Conservation (phyloP, 192 early-diverging fungal species). For the Globomyces pollinis-pini region DNA sequence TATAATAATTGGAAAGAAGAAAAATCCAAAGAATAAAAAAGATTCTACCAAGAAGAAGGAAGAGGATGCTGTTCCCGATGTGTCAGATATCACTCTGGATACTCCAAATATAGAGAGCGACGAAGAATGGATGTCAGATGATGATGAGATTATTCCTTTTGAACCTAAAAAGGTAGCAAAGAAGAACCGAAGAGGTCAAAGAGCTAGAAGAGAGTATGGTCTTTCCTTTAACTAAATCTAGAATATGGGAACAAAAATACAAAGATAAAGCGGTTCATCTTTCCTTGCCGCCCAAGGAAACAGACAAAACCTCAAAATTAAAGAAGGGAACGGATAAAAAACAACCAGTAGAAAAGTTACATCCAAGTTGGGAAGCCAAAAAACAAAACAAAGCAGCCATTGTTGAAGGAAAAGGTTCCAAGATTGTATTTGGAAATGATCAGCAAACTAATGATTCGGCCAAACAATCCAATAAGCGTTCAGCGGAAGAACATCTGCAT, state of each 20-base stretch:
- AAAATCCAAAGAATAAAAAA: neutral
- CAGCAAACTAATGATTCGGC: no score
- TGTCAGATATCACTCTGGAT: no score
- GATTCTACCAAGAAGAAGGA: neutral
- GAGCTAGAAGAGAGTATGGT: constrained; percentile 20
- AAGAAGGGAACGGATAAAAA: neutral
- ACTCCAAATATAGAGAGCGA: constrained; percentile 1
- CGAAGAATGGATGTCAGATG: constrained; percentile 2
- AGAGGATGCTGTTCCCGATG: neutral
- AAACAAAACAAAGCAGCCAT: neutral
- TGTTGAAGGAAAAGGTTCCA: neutral
- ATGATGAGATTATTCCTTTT: neutral
- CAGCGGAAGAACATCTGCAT: constrained; percentile 23
- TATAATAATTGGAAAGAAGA: neutral
- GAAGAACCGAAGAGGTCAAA: constrained; percentile 39
- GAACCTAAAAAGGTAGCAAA: constrained; percentile 7
- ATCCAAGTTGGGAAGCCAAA: neutral
- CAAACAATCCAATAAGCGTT: no score
- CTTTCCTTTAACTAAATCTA: constrained; percentile 6
- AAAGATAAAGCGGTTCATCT: constrained; percentile 33
- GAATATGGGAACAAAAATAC: constrained; percentile 28
- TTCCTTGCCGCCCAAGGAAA: no score
- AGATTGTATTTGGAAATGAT: constrained; percentile 4
- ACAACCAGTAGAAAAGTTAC: neutral
- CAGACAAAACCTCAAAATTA: neutral